Conservation (phyloP, 495 filamentous ascomycete genomes). For the Hypoxylon lenormandii region DNA sequence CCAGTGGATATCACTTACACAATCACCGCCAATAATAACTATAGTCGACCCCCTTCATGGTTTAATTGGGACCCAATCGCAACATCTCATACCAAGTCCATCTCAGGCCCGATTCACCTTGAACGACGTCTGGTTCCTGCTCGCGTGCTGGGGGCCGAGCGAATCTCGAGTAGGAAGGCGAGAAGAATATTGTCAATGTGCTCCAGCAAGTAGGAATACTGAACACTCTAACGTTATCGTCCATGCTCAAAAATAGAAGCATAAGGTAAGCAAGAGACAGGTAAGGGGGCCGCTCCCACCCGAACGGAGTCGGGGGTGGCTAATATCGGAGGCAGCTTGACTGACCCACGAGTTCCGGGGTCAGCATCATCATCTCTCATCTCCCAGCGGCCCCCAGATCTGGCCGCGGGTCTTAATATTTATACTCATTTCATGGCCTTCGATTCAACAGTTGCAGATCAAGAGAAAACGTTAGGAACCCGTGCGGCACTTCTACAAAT, state of each 20-base stretch:
- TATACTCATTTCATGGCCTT: constrained; percentile 24
- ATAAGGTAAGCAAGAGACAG: constrained; percentile 4
- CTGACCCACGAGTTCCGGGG: constrained; percentile 1
- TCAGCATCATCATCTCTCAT: constrained; percentile 10
- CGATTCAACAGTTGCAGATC: not conserved
- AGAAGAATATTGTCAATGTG: not conserved
- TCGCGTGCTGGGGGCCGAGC: not conserved
- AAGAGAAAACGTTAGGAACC: not conserved
- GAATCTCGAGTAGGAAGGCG: not conserved
- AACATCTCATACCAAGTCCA: not conserved
- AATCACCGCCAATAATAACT: not conserved
- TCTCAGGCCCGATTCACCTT: not conserved
- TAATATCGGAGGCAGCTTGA: constrained; percentile 12
- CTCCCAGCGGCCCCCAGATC: not conserved
- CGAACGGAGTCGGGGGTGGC: constrained; percentile 14
- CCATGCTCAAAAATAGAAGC: not conserved
- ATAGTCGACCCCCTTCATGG: not conserved
- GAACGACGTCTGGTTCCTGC: not conserved
- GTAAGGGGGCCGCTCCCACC: constrained; percentile 15
- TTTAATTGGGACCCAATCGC: not conserved
- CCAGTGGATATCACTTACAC: constrained; percentile 6
- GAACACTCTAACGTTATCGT: too few relatives aligned
- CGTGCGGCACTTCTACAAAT: constrained; percentile 30
- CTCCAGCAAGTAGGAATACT: not conserved
- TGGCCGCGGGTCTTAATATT: constrained; percentile 6